Evolutionary conservation across 257 asterid genomes (phyloP).

Genomic region (Nicotiana obtusifolia): DNA sequence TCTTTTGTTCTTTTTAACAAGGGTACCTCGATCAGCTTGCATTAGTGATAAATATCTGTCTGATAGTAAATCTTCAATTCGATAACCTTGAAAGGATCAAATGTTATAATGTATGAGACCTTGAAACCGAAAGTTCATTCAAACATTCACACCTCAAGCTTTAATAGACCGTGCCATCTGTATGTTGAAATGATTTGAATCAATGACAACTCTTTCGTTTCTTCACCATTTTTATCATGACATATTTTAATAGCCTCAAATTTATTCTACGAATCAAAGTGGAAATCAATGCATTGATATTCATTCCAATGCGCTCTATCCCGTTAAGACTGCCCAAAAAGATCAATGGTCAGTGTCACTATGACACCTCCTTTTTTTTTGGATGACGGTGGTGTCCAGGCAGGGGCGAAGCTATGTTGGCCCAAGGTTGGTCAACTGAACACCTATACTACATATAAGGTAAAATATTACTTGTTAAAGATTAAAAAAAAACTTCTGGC

Average conservation of each 20-base stretch:
- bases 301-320: not conserved
- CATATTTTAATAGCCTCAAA: not conserved
- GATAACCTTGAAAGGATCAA: not conserved
- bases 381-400: no score
- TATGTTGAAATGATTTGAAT: not conserved
- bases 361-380: not conserved
- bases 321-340: not conserved
- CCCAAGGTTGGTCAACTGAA: no score
- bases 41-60: not conserved
- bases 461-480: no score
- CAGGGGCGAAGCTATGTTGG: no score
- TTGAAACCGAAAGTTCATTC: not conserved
- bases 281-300: not conserved
- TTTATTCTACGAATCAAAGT: not conserved
- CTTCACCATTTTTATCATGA: constrained; percentile 2
- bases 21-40: not conserved
- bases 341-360: not conserved
- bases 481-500: no score
- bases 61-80: not conserved
- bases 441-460: no score
- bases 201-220: not conserved
- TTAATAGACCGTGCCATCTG: not conserved
- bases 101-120: not conserved
- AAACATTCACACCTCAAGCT: not conserved
- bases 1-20: not conserved